Conservation (phyloP, 2,329 filamentous ascomycete species). For the Botrytis sinoallii region DNA sequence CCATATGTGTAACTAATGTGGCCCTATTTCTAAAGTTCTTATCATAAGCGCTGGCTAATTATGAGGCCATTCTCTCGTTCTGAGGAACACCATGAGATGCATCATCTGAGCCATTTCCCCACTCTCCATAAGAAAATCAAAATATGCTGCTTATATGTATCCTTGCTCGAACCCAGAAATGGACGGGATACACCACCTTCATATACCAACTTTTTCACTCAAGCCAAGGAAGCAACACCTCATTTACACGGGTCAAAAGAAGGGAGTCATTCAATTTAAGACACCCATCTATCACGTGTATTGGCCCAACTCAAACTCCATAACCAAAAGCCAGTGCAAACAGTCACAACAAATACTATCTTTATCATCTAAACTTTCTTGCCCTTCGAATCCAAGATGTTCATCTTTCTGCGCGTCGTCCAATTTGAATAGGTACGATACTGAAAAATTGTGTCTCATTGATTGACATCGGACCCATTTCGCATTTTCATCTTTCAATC, state of each 20-base stretch:
- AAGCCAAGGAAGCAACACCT: not conserved
- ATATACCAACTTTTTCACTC: not conserved
- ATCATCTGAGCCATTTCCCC: not conserved
- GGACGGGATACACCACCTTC: not conserved
- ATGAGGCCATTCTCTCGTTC: not conserved
- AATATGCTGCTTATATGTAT: not conserved
- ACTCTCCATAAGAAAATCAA: not conserved
- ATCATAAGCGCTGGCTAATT: not conserved
- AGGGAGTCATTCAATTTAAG: too few species aligned
- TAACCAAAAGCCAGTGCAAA: not conserved
- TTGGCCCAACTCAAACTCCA: not conserved
- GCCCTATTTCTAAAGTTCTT: too few species aligned
- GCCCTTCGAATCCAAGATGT: not conserved
- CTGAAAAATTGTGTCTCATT: not conserved
- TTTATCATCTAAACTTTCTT: not conserved
- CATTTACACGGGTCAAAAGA: not conserved
- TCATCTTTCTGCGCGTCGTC: too few species aligned
- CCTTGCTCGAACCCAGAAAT: not conserved
- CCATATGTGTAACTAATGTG: not conserved
- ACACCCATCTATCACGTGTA: not conserved
- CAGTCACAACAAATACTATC: not conserved
- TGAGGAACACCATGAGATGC: not conserved
- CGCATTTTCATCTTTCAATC: accelerated
- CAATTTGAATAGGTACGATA: not conserved
- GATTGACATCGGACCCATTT: not conserved